Evolutionary conservation across 441 rosid genomes (phyloP).

Genomic region (Breynia disticha): DNA sequence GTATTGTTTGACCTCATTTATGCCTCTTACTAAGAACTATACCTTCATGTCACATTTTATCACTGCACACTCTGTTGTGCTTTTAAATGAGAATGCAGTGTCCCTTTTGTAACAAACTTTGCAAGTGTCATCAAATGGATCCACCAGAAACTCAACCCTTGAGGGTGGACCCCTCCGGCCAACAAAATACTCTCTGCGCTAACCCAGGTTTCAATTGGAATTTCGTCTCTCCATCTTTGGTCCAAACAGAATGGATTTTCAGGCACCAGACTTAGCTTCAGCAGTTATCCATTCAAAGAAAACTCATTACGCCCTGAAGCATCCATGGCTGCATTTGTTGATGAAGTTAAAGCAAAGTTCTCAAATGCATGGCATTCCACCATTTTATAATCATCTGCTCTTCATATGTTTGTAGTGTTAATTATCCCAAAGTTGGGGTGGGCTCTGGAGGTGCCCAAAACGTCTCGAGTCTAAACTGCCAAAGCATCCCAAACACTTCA

Average conservation of each 20-base stretch:
- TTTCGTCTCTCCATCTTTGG: slow-evolving; percentile 46
- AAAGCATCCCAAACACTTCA: slow-evolving; percentile 51
- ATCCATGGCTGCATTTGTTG: slow-evolving; percentile 34
- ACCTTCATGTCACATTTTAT: slow-evolving; percentile 78
- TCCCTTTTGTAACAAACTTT: slow-evolving; percentile 57
- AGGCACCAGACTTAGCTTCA: slow-evolving; percentile 70
- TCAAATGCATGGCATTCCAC: slow-evolving; percentile 84
- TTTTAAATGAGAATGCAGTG: slow-evolving; percentile 64
- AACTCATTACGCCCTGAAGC: slow-evolving; percentile 41
- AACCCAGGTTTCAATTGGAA: slow-evolving; percentile 58
- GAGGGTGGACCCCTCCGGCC: slow-evolving; percentile 60
- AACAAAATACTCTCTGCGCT: slow-evolving; percentile 42
- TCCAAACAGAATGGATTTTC: slow-evolving; percentile 52
- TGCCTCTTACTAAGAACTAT: slow-evolving; percentile 74
- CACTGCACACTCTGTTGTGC: slow-evolving; percentile 34
- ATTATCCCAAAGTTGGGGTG: slow-evolving; percentile 45
- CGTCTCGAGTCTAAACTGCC: slow-evolving; percentile 68
- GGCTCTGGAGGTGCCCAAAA: slow-evolving; percentile 82
- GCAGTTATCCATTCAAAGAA: slow-evolving; percentile 26
- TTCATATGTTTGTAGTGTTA: slow-evolving; percentile 15
- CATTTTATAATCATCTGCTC: slow-evolving; percentile 29
- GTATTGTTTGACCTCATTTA: slow-evolving; percentile 46
- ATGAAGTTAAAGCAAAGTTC: slow-evolving; percentile 51
- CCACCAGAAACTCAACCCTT: slow-evolving; percentile 63
- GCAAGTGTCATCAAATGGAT: slow-evolving; percentile 78